Percentiles rank a stretch among this genome's conserved stretches.
These are phyloP conservation scores for Botrytis tulipae DNA, from an alignment of 2,329 filamentous ascomycete genomes.

Conservation along the genomic window DNA sequence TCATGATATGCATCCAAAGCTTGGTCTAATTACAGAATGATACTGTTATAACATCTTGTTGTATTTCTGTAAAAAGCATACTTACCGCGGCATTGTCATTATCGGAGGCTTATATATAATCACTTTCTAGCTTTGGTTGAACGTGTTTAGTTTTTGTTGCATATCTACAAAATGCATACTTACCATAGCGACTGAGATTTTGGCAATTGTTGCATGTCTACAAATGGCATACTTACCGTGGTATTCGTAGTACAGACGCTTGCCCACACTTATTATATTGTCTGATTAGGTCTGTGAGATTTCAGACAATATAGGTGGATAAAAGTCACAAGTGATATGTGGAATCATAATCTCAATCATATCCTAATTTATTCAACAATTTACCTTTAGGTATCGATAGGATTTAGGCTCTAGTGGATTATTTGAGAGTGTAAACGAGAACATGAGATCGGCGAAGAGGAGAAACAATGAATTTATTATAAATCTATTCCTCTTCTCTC, in stretches of 20 bases:
- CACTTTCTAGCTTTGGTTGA: no score
- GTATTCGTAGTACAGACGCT: not conserved
- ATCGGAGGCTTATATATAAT: no score
- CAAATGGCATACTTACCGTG: not conserved
- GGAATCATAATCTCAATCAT: no score
- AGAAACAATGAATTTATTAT: not conserved
- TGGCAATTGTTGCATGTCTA: not conserved
- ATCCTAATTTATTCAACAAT: no score
- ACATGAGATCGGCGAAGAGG: not conserved
- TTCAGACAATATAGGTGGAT: no score
- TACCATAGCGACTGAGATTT: not conserved
- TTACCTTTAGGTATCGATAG: not conserved
- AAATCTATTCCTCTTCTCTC: no score
- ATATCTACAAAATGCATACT: not conserved
- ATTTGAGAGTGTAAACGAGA: not conserved
- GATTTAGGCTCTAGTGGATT: not conserved
- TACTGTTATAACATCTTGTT: not conserved
- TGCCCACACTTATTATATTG: not conserved
- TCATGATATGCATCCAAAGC: not conserved
- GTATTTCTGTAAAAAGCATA: not conserved
- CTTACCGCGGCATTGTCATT: not conserved
- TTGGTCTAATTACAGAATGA: no score
- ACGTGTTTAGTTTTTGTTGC: no score
- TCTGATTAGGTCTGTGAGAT: fast-evolving
- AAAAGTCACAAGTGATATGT: no score